Evolutionary conservation across 768 basidiomycete species (phyloP).

Genomic region (Chalciporus chontae): DNA sequence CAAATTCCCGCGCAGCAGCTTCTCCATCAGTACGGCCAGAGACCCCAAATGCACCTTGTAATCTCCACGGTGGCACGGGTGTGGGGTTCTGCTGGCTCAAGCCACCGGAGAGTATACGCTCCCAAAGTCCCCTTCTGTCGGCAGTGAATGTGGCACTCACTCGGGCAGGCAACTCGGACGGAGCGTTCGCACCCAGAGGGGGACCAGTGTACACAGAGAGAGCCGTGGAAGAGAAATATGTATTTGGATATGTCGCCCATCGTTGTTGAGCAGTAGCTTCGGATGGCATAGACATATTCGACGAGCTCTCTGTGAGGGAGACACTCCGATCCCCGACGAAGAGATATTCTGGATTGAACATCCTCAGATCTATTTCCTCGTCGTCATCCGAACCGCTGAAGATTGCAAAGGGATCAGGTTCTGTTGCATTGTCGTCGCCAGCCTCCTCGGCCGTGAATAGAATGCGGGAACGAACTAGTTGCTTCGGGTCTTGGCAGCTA

Average conservation of each 20-base stretch:
- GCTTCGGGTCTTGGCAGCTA: constrained; percentile 48
- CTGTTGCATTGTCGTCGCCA: not conserved
- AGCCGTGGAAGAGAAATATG: constrained; percentile 52
- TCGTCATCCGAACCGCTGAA: constrained; percentile 36
- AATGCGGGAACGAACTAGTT: constrained; percentile 47
- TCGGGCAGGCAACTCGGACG: constrained; percentile 16
- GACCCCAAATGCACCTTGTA: constrained; percentile 15
- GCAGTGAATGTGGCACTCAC: constrained; percentile 32
- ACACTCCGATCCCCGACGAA: not conserved
- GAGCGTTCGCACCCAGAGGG: constrained; percentile 29
- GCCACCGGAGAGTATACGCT: constrained; percentile 29
- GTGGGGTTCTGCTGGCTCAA: not conserved
- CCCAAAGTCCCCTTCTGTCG: constrained; percentile 41
- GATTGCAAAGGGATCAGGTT: constrained; percentile 32
- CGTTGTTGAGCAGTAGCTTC: constrained; percentile 20
- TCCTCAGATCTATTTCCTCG: constrained; percentile 33
- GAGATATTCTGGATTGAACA: not conserved
- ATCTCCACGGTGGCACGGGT: constrained; percentile 23
- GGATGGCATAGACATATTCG: not conserved
- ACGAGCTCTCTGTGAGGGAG: constrained; percentile 3
- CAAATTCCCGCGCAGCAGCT: constrained; percentile 11
- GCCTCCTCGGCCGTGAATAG: constrained; percentile 24
- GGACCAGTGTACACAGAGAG: constrained; percentile 51
- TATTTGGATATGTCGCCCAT: constrained; percentile 63
- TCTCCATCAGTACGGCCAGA: not conserved